Conservation (phyloP, 1,139 yeast species). For the Hemisphaericaspora xylofermentans region DNA sequence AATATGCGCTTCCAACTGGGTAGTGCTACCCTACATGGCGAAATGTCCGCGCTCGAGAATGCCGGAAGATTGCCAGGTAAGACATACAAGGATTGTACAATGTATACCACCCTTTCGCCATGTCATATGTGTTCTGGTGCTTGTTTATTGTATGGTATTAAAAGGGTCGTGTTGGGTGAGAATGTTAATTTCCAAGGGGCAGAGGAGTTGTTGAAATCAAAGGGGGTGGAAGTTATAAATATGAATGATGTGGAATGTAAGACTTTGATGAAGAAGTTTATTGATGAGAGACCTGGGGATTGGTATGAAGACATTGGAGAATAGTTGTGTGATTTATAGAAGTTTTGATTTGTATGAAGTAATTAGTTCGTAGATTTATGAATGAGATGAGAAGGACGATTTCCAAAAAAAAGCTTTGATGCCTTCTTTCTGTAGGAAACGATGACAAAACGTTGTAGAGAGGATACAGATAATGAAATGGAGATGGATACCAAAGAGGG, state of each 20-base stretch:
- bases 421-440: not conserved
- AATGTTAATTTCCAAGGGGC: constrained; percentile 75
- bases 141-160: constrained; percentile 80
- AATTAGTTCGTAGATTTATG: not conserved
- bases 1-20: constrained; percentile 81
- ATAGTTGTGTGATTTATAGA: constrained; percentile 18
- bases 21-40: constrained; percentile 86
- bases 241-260: constrained; percentile 67
- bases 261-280: constrained; percentile 72
- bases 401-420: not conserved
- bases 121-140: constrained; percentile 97
- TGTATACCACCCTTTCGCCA: constrained; percentile 91
- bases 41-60: constrained; percentile 81
- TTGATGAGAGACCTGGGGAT: constrained; percentile 70
- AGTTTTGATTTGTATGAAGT: not conserved
- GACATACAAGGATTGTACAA: constrained; percentile 66
- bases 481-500: not conserved
- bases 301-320: constrained; percentile 93
- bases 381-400: not conserved
- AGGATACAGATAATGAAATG: constrained; percentile 11
- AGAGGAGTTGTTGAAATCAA: constrained; percentile 63
- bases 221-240: constrained; percentile 77
- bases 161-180: constrained; percentile 86
- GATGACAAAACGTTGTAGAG: constrained; percentile 15
- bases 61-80: constrained; percentile 81